Percentiles rank a stretch among this genome's conserved stretches.
Conservation (phyloP, 192 early-diverging fungal genomes). For the Podila minutissima region DNA sequence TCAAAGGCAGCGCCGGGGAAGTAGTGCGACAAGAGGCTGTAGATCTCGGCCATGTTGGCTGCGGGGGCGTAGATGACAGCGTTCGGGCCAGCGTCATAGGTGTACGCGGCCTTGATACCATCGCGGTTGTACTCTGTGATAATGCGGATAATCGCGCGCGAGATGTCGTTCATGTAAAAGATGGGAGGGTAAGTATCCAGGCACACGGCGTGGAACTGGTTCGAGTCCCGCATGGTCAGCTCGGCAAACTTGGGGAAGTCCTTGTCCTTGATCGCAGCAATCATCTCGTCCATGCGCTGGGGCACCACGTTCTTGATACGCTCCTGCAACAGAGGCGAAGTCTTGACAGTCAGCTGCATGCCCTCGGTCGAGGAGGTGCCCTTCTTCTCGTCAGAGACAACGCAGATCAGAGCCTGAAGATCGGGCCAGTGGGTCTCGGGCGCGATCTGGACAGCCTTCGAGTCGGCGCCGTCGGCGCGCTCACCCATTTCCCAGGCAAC, state of each 20-base stretch:
- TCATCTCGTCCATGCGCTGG: conserved; percentile 89
- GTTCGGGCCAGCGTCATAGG: conserved; percentile 99
- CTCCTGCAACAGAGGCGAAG: conserved; percentile 86
- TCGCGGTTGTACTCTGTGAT: conserved; percentile 87
- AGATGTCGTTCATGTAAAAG: conserved; percentile 97
- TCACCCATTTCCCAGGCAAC: conserved; percentile 97
- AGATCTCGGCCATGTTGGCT: conserved; percentile 86
- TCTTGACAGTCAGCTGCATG: conserved; percentile 97
- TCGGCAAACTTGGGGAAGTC: conserved; percentile 95
- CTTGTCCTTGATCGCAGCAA: conserved; percentile 78
- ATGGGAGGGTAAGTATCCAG: conserved; percentile 99
- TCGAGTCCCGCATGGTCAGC: conserved; percentile 97
- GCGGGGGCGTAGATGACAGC: conserved; percentile 93
- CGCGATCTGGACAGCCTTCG: conserved; percentile 92
- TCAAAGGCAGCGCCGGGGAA: conserved; percentile 80
- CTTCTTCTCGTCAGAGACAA: conserved; percentile 94
- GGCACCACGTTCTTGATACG: conserved; percentile 91
- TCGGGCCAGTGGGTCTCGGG: conserved; percentile 94
- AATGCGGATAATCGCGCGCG: conserved; percentile 85
- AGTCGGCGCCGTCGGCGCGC: conserved; percentile 83
- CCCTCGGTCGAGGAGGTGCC: conserved; percentile 90
- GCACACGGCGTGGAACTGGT: conserved; percentile 99
- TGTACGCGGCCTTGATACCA: conserved; percentile 89
- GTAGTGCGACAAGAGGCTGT: conserved; percentile 83
- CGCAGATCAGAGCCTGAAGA: conserved; percentile 93